Evolutionary conservation across 371 early-diverging fungal genomes (phyloP), one percentile per base, ranked within the genome.

Genomic region (Apophysomyces variabilis): DNA sequence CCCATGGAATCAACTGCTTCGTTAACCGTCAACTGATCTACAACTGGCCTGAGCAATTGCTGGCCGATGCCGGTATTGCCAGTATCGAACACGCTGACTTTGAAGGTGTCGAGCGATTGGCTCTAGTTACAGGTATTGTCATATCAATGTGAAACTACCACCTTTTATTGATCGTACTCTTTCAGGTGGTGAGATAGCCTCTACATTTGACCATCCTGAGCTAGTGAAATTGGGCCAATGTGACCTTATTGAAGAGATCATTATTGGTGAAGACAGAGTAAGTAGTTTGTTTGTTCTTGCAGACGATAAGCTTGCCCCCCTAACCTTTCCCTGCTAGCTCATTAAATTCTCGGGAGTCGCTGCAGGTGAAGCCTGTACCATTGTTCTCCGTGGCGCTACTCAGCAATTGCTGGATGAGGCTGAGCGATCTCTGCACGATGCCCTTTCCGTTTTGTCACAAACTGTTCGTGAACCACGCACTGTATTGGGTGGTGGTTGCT

Each of bases 21-120:
- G 98, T 99, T 61, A 99, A 99, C 90, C 94, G 99, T 72, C 99
- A 99, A 85, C 87, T 99, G 43, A 99, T 99, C 70, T 99, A 99
- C 88, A 99, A 99, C 92, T 99, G 96, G 94, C 99, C 99, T 60
- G 97, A 98, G 81, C 98, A 99, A 82, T 87, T 99, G 62, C 93
- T 99, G 78, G 98, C 95, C 32, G 98, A 96, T 71, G 85, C 96
- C 58, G 97, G 97, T 36, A 91, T 99, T 76, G 90, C 93, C 79
- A 92, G 96, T 46, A 99, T 99, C 71, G 99, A 99, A 80, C 98
- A 99, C 75, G 99, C 99, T 46, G 99, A 99, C 74, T 99, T 99
- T 75, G 99, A 98, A 73, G 99, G 99, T 71, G 93, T 99, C 43
- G 99, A 99, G 82, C 89, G 99, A 58, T 85, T 99, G 66, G 95